A percentile compares a stretch with the other conserved stretches of the same genome.
Evolutionary conservation across 2,329 filamentous ascomycete genomes (phyloP).

Genomic region (Fusarium floridanum): DNA sequence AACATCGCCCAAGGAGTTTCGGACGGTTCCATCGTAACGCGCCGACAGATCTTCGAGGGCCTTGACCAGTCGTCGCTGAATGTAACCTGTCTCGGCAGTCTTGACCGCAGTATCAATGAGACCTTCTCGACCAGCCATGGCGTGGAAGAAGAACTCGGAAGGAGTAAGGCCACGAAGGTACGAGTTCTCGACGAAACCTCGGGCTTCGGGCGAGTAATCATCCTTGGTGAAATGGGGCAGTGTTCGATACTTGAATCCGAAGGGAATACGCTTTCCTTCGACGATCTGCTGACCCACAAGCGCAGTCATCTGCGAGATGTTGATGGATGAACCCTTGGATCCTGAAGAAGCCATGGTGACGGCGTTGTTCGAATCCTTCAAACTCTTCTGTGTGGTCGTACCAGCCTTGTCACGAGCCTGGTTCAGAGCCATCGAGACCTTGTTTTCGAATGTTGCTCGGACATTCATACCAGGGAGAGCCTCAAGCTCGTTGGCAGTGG

Average conservation of each 20-base stretch:
- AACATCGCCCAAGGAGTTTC: slow-evolving; percentile 96
- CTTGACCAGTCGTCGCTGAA: slow-evolving; percentile 97
- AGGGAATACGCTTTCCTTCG: slow-evolving; percentile 98
- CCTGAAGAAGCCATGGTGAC: slow-evolving; percentile 96
- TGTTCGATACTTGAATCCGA: slow-evolving; percentile 98
- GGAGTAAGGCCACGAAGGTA: slow-evolving; percentile 96
- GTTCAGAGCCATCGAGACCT: slow-evolving; percentile 94
- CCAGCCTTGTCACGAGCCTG: slow-evolving; percentile 96
- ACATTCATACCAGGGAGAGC: slow-evolving; percentile 98
- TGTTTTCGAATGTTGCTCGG: slow-evolving; percentile 97
- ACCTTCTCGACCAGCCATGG: slow-evolving; percentile 99
- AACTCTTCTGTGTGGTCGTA: slow-evolving; percentile 88
- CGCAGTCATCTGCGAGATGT: slow-evolving; percentile 99
- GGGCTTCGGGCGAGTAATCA: slow-evolving; percentile 96
- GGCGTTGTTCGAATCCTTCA: slow-evolving; percentile 97
- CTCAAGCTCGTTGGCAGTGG: slow-evolving; percentile 89
- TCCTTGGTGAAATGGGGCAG: slow-evolving; percentile 99
- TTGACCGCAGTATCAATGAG: slow-evolving; percentile 99
- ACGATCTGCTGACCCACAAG: slow-evolving; percentile 98
- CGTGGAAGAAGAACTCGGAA: slow-evolving; percentile 99
- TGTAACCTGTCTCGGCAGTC: slow-evolving; percentile 98
- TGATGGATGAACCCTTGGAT: slow-evolving; percentile 98
- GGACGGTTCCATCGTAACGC: slow-evolving; percentile 96
- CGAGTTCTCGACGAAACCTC: slow-evolving; percentile 98
- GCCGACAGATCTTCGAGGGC: slow-evolving; percentile 97